Conservation (phyloP, 1,284 basidiomycete genomes). For the Cystobasidium slooffiae region DNA sequence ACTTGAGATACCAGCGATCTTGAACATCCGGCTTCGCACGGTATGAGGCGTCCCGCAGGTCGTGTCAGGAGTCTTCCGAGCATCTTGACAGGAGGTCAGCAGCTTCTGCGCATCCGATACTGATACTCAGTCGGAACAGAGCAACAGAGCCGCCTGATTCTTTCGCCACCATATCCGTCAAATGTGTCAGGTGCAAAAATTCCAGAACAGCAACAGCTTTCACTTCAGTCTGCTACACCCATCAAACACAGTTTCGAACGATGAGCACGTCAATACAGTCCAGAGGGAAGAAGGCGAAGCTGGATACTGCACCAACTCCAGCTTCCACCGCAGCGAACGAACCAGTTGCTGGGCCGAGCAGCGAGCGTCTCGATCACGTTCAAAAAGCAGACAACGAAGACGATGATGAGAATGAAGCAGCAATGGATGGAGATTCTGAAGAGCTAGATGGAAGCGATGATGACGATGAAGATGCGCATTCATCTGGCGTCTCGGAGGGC, state of each 20-base stretch:
- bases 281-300: slow-evolving; percentile 21
- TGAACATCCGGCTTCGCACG: not conserved
- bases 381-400: slow-evolving; percentile 23
- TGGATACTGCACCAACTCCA: not conserved
- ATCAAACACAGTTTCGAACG: not conserved
- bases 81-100: not conserved
- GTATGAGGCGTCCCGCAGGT: not conserved
- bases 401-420: slow-evolving; percentile 13
- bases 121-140: no score
- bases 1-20: not conserved
- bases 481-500: slow-evolving; percentile 43
- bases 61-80: not conserved
- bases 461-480: slow-evolving; percentile 38
- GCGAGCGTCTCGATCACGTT: slow-evolving; percentile 33
- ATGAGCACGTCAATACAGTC: slow-evolving; percentile 4
- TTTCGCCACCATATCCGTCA: not conserved
- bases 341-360: slow-evolving; percentile 39
- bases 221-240: not conserved
- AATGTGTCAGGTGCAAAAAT: slow-evolving; percentile 4
- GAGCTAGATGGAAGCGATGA: slow-evolving; percentile 27
- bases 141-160: no score
- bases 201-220: not conserved
- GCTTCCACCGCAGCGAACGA: not conserved
- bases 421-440: slow-evolving; percentile 4
- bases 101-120: no score